These are phyloP conservation scores for Coniochaeta sp. DNA, from an alignment of 2,329 filamentous ascomycete genomes.

Conservation along the genomic window DNA sequence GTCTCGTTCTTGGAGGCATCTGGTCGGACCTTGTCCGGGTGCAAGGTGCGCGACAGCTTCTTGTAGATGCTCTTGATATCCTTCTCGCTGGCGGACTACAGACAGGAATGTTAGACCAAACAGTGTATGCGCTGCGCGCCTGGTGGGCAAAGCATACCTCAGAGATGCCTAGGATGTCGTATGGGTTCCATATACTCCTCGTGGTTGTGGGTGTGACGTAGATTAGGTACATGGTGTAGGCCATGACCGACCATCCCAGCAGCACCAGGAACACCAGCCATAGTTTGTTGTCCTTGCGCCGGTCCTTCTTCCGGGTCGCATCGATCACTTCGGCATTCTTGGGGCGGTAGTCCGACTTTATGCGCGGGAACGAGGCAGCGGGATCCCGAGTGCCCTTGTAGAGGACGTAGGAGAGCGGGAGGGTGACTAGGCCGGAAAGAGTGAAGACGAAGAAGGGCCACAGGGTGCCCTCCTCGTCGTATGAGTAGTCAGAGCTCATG, in stretches of 20 bases:
- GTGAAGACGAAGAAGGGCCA: conserved; percentile 99
- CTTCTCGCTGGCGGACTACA: conserved; percentile 72
- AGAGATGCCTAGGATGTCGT: conserved; percentile 83
- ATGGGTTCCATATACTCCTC: conserved; percentile 90
- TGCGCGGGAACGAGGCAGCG: conserved; percentile 73
- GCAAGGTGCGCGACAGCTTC: conserved; percentile 73
- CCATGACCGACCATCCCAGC: conserved; percentile 75
- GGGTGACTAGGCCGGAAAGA: conserved; percentile 75
- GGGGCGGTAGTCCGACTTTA: conserved; percentile 73
- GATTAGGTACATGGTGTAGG: conserved; percentile 88
- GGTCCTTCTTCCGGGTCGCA: conserved; percentile 74
- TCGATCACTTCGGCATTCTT: conserved; percentile 79
- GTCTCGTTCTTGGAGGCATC: conserved; percentile 87
- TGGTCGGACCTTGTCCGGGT: conserved; percentile 87
- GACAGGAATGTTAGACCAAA: background rate
- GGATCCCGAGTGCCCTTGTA: conserved; percentile 70
- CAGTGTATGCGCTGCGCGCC: background rate
- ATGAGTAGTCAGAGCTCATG: conserved; percentile 94
- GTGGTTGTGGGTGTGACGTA: conserved; percentile 62
- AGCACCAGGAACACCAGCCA: conserved; percentile 75
- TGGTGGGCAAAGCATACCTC: conserved; percentile 48
- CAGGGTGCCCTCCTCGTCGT: conserved; percentile 97
- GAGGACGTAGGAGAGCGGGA: conserved; percentile 84
- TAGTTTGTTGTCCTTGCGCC: conserved; percentile 80
- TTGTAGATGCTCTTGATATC: conserved; percentile 90